Evolutionary conservation across 257 asterid genomes (phyloP), one percentile per base, ranked within the genome.

Genomic region (Solanum chiquidenum): DNA sequence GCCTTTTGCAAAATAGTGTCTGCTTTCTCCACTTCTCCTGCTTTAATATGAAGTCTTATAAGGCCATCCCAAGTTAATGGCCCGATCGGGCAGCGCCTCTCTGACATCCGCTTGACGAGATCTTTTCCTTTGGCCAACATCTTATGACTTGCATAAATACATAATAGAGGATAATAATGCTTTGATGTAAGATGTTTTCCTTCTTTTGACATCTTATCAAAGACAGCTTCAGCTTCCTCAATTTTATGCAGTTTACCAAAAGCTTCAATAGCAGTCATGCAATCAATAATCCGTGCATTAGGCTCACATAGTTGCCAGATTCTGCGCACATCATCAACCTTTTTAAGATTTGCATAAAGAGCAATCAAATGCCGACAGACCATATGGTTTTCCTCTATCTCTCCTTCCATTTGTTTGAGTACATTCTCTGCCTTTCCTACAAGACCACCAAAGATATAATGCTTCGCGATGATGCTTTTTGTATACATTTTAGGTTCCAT

Each of bases 11-110:
- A 91, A 21, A 95, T 79, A 1, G 90, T 73, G 46, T 90, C 95
- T 0, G 97, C 98, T 79, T 93, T 93, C 86, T 92, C 94, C 21
- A 95, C 88, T 87, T 95, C 99, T 31, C 98, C 99, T 16, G 94
- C 92, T 64, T 89, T 89, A 13, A 91, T 90, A 83, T 92, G 90
- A 64, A 96, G 98, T 90, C 89, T 93, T 86, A 95, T 93, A 31
- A 96, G 90, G 5, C 97, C 93, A 60, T 94, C 95, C 94, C 97
- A 94, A 23, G 93, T 84, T 40, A 87, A 33, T 1, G 96, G 94
- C 25, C 95, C 95, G 2, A 91, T 29, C 1, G 14, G 33, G 93
- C 93, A 91, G n/a, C 94, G 93, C 5, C 58, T 90, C 33, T 90
- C 95, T 1, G 83, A 91, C 98, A 96, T 95, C 74, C 87, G 90